phyloP scores from a whole-genome alignment of 2,329 filamentous ascomycete genomes.

The Cladophialophora immunda region DNA sequence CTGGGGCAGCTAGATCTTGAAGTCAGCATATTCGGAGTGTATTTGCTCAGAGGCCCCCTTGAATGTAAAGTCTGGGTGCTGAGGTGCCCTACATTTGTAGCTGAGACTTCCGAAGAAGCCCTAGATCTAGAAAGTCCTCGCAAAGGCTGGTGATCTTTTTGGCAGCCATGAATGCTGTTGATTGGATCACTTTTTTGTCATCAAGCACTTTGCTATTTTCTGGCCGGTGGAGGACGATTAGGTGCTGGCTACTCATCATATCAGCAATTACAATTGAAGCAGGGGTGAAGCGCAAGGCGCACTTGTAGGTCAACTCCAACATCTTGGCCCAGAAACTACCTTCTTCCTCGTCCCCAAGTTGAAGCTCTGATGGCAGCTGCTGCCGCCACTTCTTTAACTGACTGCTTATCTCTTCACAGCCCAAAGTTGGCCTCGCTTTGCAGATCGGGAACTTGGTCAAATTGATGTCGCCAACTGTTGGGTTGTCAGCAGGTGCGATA shows the following conservation, averaged over 20 bases:
- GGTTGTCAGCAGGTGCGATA: no score
- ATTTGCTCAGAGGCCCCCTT: no score
- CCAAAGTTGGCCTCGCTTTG: conserved; percentile 8
- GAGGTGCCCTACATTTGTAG: conserved; percentile 21
- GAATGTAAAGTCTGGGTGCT: no score
- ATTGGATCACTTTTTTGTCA: conserved; percentile 19
- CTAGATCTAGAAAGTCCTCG: conserved; percentile 33
- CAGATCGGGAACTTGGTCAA: conserved; percentile 14
- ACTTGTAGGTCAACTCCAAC: conserved; percentile 27
- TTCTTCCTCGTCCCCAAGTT: conserved; percentile 8
- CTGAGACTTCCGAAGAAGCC: conserved; percentile 16
- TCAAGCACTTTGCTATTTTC: conserved; percentile 11
- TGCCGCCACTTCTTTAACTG: conserved; percentile 18
- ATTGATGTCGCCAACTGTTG: conserved; percentile 16
- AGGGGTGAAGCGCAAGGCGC: no score
- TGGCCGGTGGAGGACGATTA: conserved; percentile 23
- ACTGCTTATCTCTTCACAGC: conserved; percentile 10
- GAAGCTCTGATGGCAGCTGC: conserved; percentile 9
- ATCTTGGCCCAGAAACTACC: conserved; percentile 22
- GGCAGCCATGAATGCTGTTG: conserved; percentile 24
- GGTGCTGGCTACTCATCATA: conserved; percentile 21
- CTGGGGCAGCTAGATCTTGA: no score
- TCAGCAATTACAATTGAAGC: no score
- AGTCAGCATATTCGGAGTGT: no score
- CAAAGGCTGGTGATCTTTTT: conserved; percentile 30